Evolutionary conservation across 441 rosid genomes (phyloP).

Genomic region (Heliophila coronopifolia): DNA sequence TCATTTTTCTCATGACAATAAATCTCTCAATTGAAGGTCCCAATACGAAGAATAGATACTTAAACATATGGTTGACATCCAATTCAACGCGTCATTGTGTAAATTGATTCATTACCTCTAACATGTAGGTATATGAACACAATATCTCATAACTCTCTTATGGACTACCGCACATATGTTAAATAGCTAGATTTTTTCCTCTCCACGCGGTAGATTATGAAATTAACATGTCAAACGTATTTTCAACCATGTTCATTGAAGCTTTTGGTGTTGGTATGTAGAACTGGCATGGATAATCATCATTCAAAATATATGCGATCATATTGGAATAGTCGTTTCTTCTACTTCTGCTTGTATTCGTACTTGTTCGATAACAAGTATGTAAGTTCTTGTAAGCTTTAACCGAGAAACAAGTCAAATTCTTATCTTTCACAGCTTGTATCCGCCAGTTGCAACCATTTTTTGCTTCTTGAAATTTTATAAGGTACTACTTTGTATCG

Average conservation of each 20-base stretch:
- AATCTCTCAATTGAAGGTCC: no score
- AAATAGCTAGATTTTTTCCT: background rate
- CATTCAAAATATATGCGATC: background rate
- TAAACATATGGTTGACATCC: no score
- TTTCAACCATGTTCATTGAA: background rate
- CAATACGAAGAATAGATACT: no score
- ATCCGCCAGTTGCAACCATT: background rate
- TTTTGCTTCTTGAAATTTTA: background rate
- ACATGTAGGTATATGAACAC: no score
- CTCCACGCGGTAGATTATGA: background rate
- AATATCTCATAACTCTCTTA: no score
- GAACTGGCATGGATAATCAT: background rate
- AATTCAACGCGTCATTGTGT: no score
- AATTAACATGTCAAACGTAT: background rate
- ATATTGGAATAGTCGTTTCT: background rate
- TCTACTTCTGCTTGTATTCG: background rate
- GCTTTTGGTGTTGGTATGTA: background rate
- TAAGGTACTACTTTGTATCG: background rate
- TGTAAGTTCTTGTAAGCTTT: background rate
- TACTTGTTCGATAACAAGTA: background rate
- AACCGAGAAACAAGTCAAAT: background rate
- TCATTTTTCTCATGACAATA: no score
- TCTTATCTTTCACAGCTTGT: background rate
- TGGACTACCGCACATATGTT: background rate
- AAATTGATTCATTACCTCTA: no score